Evolutionary conservation across 1,139 yeast species (phyloP), one percentile per base, ranked within the genome.

Genomic region (Yamadazyma epiphylla): DNA sequence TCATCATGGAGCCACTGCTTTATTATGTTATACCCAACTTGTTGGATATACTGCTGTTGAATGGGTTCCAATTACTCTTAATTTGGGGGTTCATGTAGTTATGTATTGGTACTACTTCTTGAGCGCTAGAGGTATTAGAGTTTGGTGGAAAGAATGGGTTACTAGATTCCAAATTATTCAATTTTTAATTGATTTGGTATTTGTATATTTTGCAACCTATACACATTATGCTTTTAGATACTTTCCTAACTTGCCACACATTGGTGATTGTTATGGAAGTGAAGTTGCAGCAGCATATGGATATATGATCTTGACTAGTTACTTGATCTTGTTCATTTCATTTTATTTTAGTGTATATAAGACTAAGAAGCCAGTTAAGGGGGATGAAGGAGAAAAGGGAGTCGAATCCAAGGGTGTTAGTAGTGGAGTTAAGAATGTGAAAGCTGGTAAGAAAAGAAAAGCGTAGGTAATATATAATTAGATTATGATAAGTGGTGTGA

Each of bases 101-200:
- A 91, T 91, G 98, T 91, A 91, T 77, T 91, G 89, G 85, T 91
- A 91, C 75, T 91, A 91, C 72, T 89, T 88, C 75, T 71, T 91
- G 51, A 75, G 91, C 45, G 87, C 97, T 12, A 77, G 95, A 59
- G 95, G 96, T 38, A 85, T 89, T 55, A 80, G 91, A 49, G 96
- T 91, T 37, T 89, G 97, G 97, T 91, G 98, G 98, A 91, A 91
- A 66, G 95, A 89, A 66, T 91, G 96, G 96, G 96, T 91, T 48
- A 91, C 98, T 31, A 77, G 95, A 46, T 80, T 86, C 74, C 98
- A 91, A 70, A 91, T 91, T 63, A 75, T 85, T 50, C 98, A 91
- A 67, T 91, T 91, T 53, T 69, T 91, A 51, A 73, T 91, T 51
- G 98, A 91, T 60, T 75, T 91, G 55, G 77, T 74, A 27, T 88